Base-by-base conservation (phyloP, 352 stramenopile genomes). In the Phytophthora cajani region DNA sequence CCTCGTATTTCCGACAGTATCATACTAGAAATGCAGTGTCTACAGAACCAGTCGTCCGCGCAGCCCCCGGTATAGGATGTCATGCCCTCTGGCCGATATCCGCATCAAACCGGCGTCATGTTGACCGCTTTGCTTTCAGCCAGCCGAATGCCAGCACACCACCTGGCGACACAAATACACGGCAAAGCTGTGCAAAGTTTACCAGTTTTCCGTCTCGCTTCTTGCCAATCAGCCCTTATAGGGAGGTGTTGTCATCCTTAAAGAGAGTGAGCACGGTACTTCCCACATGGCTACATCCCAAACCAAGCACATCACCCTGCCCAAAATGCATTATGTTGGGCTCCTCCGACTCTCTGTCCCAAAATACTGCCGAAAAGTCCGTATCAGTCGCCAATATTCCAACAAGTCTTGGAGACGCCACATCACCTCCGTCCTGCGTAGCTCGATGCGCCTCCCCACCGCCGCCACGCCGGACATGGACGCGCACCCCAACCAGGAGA, bases 401-500 rank as follows among this genome's bases (percentile, higher is more conserved):
- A 21, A 49, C 46, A 46, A 58, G 33, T 10, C 11, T 23, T 40
- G 42, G 44, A 58, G 46, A 47, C 38, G 17, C 23, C 30, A 11
- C 33, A 1, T 16, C 23, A 9, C 19, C 5, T 55, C 40, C 33
- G 25, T 38, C 53, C 21, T 55, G 64, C 17, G 17, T 38, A 23
- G 55, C 49, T 30, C n/a, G 3, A 77, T 74, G 70, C 70, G 70
- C 47, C 59, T 62, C 25, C 25, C 59, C 10, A 16, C 30, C 6
- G 42, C 59, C 51, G 23, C 65, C 3, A 19, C 56, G 44, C 66
- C 64, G 40, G 33, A 58, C n/a, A 40, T 68, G 66, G 33, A 74
- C 23, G 25, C 46, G 19, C 59, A 71, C 44, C 56, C 61, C 10
- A 72, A 74, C 52, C 61, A 76, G 50, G 56, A 75, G 19, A 62